These are phyloP conservation scores for Thyridium curvatum DNA, from an alignment of 2,329 filamentous ascomycete species.

Conservation along the genomic window DNA sequence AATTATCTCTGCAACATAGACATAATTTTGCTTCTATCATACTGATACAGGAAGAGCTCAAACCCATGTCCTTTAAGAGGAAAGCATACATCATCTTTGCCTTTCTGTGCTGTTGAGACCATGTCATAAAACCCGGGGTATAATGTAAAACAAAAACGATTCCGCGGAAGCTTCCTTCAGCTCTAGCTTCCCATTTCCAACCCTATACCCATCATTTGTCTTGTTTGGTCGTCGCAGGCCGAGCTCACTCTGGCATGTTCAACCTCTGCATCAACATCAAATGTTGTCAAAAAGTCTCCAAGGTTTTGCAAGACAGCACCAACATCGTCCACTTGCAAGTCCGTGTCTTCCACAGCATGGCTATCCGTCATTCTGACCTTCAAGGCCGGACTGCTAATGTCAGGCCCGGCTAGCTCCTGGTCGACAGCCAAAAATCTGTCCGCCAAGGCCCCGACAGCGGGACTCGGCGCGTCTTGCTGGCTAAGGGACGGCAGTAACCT, in stretches of 20 bases:
- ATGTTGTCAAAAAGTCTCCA: constrained; percentile 34
- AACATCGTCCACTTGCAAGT: constrained; percentile 29
- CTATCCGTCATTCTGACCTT: constrained; percentile 4
- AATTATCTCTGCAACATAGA: too few species aligned
- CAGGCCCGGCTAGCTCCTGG: too few species aligned
- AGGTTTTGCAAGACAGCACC: constrained; percentile 39
- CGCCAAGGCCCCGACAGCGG: constrained; percentile 38
- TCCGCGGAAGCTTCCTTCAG: too few species aligned
- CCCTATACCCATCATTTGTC: too few species aligned
- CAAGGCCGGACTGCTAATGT: background rate
- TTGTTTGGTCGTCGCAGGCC: too few species aligned
- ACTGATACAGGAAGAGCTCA: too few species aligned
- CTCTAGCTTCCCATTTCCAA: too few species aligned
- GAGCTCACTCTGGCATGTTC: constrained; percentile 16
- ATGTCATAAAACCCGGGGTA: background rate
- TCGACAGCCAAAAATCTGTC: constrained; percentile 43
- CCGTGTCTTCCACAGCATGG: constrained; percentile 6
- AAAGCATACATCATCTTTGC: too few species aligned
- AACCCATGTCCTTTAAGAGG: too few species aligned
- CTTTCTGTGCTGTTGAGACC: too few species aligned
- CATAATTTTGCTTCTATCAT: too few species aligned
- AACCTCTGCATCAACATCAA: constrained; percentile 29
- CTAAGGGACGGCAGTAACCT: background rate
- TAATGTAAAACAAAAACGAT: too few species aligned
- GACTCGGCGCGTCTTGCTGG: constrained; percentile 19